Conservation (phyloP, 192 early-diverging fungal genomes). For the Coemansia sp. region DNA sequence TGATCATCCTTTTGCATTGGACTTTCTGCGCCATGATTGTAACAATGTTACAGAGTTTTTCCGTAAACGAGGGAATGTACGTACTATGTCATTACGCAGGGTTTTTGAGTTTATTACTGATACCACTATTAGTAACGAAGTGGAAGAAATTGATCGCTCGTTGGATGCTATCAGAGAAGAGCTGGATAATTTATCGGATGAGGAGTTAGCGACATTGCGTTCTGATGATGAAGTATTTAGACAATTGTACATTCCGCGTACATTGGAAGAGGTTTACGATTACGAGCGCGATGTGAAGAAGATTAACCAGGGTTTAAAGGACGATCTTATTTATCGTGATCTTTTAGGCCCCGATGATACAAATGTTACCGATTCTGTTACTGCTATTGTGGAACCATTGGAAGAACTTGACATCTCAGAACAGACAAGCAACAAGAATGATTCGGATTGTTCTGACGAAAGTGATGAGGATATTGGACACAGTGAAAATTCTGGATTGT, state of each 20-base stretch:
- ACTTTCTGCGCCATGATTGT: conserved; percentile 94
- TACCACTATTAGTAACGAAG: conserved; percentile 55
- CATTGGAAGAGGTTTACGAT: conserved; percentile 87
- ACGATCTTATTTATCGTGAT: conserved; percentile 57
- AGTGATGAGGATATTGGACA: conserved; percentile 49
- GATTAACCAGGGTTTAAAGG: conserved; percentile 69
- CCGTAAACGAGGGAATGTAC: conserved; percentile 65
- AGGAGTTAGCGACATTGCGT: conserved; percentile 55
- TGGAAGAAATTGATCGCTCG: conserved; percentile 66
- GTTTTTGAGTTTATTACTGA: conserved; percentile 89
- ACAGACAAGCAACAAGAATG: conserved; percentile 13
- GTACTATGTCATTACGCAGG: conserved; percentile 75
- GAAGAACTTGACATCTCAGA: background rate
- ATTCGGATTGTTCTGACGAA: conserved; percentile 27
- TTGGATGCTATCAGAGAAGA: conserved; percentile 63
- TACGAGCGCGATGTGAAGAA: conserved; percentile 78
- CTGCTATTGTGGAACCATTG: conserved; percentile 2
- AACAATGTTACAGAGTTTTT: conserved; percentile 94
- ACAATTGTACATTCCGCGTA: conserved; percentile 87
- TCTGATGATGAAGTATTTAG: conserved; percentile 90
- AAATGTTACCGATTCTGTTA: background rate
- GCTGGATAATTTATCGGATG: conserved; percentile 41
- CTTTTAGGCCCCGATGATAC: conserved; percentile 56
- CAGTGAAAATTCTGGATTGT: conserved; percentile 65
- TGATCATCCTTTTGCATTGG: conserved; percentile 94